Base-by-base conservation (phyloP, 2,329 filamentous ascomycete genomes). In the Phaeosphaeriaceae sp. region DNA sequence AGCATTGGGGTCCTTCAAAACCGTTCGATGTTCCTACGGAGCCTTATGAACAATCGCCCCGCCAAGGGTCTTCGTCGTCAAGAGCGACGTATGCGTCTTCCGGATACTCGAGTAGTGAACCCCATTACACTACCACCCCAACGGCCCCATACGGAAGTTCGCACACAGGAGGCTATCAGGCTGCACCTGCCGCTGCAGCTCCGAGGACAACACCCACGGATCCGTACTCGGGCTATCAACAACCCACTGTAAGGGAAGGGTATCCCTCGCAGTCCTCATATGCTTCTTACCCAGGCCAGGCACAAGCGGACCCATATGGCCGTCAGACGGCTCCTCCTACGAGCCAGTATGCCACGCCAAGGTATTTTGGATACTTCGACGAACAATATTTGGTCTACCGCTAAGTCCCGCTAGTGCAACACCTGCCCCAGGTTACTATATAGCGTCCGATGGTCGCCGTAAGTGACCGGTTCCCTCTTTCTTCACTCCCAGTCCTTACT, bases 361-460 rank as follows among this genome's bases (percentile, higher is more conserved):
- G 73, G 73, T 75, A 75, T 74, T 75, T 74, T 71, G 69, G 71
- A 60, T 71, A 72, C 52, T 68, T 57, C 57, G 64, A 71, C 62
- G 63, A 67, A 40, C 53, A 57, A 39, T 73, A 58, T 69, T 71
- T 72, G 71, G 71, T 69, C 56, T 72, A 70, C 69, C 67, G 66
- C 71, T 74, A 73, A 74, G 65, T 64, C 66, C 61, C 50, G 50
- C 48, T 64, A 72, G 67, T 67, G 42, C 64, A 52, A 60, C 61
- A 48, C 60, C 65, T 50, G 59, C 61, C 28, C 67, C 68, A 48
- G 68, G 70, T 45, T 72, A 70, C 54, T 72, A 72, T 58, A 68
- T 70, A 48, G 69, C 68, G 50, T 72, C 69, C 29, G 70, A 73
- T 52, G 70, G 70, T 56, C 65, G 64, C 38, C 64, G 70, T 73